Evolutionary conservation across 1,284 basidiomycete species (phyloP).

Genomic region (Moniliella sp.): DNA sequence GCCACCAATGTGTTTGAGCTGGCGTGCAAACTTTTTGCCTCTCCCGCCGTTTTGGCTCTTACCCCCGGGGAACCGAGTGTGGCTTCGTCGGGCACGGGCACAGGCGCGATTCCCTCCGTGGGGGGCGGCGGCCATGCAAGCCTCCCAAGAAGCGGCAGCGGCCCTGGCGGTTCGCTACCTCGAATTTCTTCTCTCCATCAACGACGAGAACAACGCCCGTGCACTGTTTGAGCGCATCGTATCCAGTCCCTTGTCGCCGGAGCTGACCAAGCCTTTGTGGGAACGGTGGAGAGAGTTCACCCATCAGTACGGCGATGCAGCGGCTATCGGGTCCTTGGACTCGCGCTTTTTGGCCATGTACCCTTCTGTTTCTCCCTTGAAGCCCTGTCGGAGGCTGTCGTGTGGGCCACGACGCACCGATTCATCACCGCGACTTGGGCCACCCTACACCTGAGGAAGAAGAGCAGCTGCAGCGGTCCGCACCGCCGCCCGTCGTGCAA

Average conservation of each 20-base stretch:
- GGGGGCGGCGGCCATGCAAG: no score
- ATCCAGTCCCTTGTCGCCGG: slow-evolving; percentile 52
- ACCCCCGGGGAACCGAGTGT: no score
- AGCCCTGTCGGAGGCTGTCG: no score
- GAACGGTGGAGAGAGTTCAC: slow-evolving; percentile 86
- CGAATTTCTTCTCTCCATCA: slow-evolving; percentile 74
- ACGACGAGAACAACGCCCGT: slow-evolving; percentile 85
- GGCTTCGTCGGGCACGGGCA: no score
- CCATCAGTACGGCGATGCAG: slow-evolving; percentile 79
- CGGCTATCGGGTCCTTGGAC: slow-evolving; percentile 68
- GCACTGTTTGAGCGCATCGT: slow-evolving; percentile 80
- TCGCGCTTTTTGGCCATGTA: slow-evolving; percentile 67
- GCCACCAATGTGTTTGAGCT: slow-evolving; percentile 82
- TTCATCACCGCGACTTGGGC: no score
- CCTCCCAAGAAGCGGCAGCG: no score
- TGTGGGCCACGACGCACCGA: no score
- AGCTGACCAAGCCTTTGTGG: slow-evolving; percentile 67
- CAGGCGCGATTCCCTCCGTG: no score
- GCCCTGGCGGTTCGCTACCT: slow-evolving; percentile 74
- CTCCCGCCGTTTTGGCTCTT: slow-evolving; percentile 42
- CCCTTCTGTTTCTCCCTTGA: no score
- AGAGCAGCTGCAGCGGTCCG: no score
- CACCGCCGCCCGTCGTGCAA: no score
- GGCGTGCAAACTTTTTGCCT: slow-evolving; percentile 56
- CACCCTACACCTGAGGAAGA: no score